These are phyloP conservation scores for Tricholoma terreum DNA, from an alignment of 768 basidiomycete species.

Conservation along the genomic window DNA sequence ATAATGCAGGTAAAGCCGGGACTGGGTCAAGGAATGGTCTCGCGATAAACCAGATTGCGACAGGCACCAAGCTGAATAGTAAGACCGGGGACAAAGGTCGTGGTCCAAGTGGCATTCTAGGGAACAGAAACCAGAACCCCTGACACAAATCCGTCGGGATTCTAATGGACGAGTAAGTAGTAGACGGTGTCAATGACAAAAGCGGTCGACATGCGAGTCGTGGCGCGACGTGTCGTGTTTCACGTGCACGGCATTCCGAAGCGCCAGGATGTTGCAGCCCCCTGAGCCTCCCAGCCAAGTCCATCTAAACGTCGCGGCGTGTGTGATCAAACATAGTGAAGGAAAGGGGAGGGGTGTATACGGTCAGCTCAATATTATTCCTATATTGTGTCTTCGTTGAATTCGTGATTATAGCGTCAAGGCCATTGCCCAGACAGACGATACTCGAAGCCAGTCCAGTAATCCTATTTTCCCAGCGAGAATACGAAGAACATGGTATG, in stretches of 20 bases:
- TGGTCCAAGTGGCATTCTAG: slow-evolving; percentile 30
- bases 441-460: slow-evolving; percentile 86
- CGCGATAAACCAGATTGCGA: slow-evolving; percentile 70
- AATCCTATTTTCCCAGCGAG: slow-evolving; percentile 65
- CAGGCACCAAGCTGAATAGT: slow-evolving; percentile 58
- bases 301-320: slow-evolving; percentile 47
- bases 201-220: neutral
- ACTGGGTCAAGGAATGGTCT: slow-evolving; percentile 69
- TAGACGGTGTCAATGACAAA: no score
- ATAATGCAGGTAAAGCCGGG: slow-evolving; percentile 69
- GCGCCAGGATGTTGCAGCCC: slow-evolving; percentile 9
- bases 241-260: slow-evolving; percentile 10
- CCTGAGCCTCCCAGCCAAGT: slow-evolving; percentile 21
- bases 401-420: slow-evolving; percentile 37
- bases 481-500: slow-evolving; percentile 63
- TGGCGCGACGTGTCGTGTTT: slow-evolving; percentile 3
- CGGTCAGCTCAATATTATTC: slow-evolving; percentile 36
- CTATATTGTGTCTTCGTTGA: neutral
- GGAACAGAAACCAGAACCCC: neutral
- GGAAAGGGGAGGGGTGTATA: slow-evolving; percentile 64
- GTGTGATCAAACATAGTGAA: slow-evolving; percentile 40
- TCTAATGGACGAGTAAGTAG: no score
- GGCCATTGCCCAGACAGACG: slow-evolving; percentile 53
- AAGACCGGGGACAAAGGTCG: slow-evolving; percentile 52
- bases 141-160: slow-evolving; percentile 3